phyloP scores from a whole-genome alignment of 495 filamentous ascomycete species.

The Penicillium silybi region DNA sequence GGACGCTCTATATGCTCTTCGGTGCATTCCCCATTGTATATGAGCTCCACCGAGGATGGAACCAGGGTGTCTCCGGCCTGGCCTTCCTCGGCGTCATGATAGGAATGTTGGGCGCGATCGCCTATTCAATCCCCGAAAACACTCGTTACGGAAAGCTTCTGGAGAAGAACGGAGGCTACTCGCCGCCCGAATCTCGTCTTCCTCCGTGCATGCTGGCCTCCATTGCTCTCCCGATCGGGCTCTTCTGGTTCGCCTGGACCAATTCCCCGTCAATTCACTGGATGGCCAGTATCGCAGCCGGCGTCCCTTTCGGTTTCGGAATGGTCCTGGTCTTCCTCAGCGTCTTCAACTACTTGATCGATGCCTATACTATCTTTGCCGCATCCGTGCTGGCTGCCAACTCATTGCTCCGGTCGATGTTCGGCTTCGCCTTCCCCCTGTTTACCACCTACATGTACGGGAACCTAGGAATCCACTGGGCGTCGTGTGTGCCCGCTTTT shows the following conservation, averaged over 20 bases:
- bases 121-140: slow-evolving; percentile 39
- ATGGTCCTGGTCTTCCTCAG: slow-evolving; percentile 64
- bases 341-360: slow-evolving; percentile 68
- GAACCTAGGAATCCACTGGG: slow-evolving; percentile 70
- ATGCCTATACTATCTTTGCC: slow-evolving; percentile 68
- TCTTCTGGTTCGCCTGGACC: slow-evolving; percentile 63
- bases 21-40: slow-evolving; percentile 74
- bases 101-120: slow-evolving; percentile 64
- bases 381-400: slow-evolving; percentile 71
- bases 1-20: slow-evolving; percentile 74
- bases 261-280: slow-evolving; percentile 60
- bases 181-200: slow-evolving; percentile 36
- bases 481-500: slow-evolving; percentile 65
- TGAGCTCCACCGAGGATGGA: slow-evolving; percentile 64
- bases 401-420: slow-evolving; percentile 55
- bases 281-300: slow-evolving; percentile 54
- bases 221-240: slow-evolving; percentile 30
- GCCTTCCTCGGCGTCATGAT: slow-evolving; percentile 71
- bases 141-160: slow-evolving; percentile 30
- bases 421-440: slow-evolving; percentile 71
- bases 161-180: slow-evolving; percentile 26
- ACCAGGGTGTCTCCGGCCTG: slow-evolving; percentile 61
- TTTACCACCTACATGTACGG: slow-evolving; percentile 70
- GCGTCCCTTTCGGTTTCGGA: slow-evolving; percentile 62
- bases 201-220: slow-evolving; percentile 34